Evolutionary conservation across 441 rosid species (phyloP).

Genomic region (Lepidium campestre): DNA sequence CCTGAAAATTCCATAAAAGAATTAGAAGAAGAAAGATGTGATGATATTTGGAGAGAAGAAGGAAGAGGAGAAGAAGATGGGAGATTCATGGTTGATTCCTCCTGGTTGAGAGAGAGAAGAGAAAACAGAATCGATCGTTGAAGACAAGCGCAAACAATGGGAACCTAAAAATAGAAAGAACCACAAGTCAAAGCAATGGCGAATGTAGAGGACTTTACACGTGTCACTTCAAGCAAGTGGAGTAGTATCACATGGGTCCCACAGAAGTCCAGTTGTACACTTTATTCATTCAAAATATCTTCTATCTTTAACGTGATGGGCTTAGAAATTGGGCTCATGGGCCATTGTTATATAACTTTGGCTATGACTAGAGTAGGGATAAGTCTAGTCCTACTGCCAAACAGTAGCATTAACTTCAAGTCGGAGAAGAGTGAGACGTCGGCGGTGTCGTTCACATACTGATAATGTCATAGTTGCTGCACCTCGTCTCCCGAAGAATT

Average conservation of each 20-base stretch:
- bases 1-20: constrained; percentile 6
- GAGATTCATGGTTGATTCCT: neutral
- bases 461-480: neutral
- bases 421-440: constrained; percentile 19
- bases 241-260: constrained; percentile 3
- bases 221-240: neutral
- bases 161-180: neutral
- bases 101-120: neutral
- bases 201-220: neutral
- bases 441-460: neutral
- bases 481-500: neutral
- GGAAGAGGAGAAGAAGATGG: neutral
- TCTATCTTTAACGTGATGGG: too few species aligned
- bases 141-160: constrained; percentile 2
- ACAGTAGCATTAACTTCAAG: neutral
- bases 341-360: neutral
- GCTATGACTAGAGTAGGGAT: neutral
- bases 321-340: constrained; percentile 14
- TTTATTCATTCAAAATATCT: too few species aligned
- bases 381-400: constrained; percentile 9
- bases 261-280: neutral
- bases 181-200: neutral
- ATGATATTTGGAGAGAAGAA: neutral
- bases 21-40: neutral
- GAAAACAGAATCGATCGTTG: constrained; percentile 9